A percentile compares a stretch with the other conserved stretches of the same genome.
Evolutionary conservation across 2,329 filamentous ascomycete species (phyloP).

Genomic region (Bipolaris zeicola): DNA sequence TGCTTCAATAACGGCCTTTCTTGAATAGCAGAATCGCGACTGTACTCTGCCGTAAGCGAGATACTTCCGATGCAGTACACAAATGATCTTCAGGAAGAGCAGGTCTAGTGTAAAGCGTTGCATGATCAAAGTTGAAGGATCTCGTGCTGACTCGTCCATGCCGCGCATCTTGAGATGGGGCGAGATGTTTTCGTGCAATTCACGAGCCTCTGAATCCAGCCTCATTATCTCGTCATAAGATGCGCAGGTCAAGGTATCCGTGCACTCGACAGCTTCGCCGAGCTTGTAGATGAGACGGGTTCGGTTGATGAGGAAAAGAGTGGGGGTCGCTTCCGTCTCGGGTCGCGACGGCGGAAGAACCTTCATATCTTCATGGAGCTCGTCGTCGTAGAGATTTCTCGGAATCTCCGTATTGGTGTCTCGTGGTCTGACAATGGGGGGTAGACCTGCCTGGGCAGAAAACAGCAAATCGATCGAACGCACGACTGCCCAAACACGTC

Average conservation of each 20-base stretch:
- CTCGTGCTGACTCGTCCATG: slow-evolving; percentile 73
- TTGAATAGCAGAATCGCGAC: slow-evolving; percentile 80
- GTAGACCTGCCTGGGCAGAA: slow-evolving; percentile 70
- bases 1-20: slow-evolving; percentile 82
- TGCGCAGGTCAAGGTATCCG: slow-evolving; percentile 65
- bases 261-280: slow-evolving; percentile 71
- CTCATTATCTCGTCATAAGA: slow-evolving; percentile 67
- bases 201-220: slow-evolving; percentile 62
- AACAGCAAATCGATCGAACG: slow-evolving; percentile 77
- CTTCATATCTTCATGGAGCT: slow-evolving; percentile 72
- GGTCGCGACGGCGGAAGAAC: slow-evolving; percentile 70
- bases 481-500: slow-evolving; percentile 69
- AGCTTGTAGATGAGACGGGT: slow-evolving; percentile 70
- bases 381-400: slow-evolving; percentile 80
- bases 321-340: slow-evolving; percentile 72
- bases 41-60: slow-evolving; percentile 75
- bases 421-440: slow-evolving; percentile 71
- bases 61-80: slow-evolving; percentile 87
- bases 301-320: slow-evolving; percentile 80
- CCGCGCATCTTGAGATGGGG: slow-evolving; percentile 78
- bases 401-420: slow-evolving; percentile 78
- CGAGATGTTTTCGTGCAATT: slow-evolving; percentile 69
- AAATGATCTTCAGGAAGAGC: slow-evolving; percentile 86
- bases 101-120: slow-evolving; percentile 84
- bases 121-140: slow-evolving; percentile 72